Evolutionary conservation across 2,329 filamentous ascomycete genomes (phyloP).

Genomic region (Colletotrichum spaethianum): DNA sequence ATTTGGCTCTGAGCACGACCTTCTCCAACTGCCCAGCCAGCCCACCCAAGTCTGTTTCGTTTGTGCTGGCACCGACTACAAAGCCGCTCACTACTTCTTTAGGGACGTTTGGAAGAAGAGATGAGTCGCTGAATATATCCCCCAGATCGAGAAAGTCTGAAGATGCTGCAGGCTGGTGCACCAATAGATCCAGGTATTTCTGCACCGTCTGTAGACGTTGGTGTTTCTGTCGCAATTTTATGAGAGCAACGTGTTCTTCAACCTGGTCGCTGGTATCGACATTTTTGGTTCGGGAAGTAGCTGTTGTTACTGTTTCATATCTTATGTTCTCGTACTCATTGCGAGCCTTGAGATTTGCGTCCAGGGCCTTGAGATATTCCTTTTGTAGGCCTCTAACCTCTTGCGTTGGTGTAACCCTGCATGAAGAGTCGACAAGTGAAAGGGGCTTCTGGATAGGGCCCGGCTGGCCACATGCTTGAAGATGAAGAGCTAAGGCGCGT

Average conservation of each 20-base stretch:
- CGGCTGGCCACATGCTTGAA: slow-evolving; percentile 63
- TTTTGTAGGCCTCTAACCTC: slow-evolving; percentile 64
- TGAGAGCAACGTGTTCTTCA: slow-evolving; percentile 65
- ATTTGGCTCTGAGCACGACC: slow-evolving; percentile 70
- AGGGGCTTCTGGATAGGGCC: slow-evolving; percentile 61
- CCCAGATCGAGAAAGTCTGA: slow-evolving; percentile 65
- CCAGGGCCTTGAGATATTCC: slow-evolving; percentile 69
- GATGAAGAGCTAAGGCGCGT: slow-evolving; percentile 67
- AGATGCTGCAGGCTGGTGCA: slow-evolving; percentile 66
- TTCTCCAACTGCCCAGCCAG: slow-evolving; percentile 70
- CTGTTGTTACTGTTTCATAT: slow-evolving; percentile 44
- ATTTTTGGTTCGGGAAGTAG: slow-evolving; percentile 36
- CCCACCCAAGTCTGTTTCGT: slow-evolving; percentile 59
- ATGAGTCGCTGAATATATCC: slow-evolving; percentile 61
- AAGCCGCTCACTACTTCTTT: slow-evolving; percentile 66
- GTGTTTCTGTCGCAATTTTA: slow-evolving; percentile 67
- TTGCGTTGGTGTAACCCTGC: slow-evolving; percentile 52
- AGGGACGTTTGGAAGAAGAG: slow-evolving; percentile 65
- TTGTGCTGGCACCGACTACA: slow-evolving; percentile 55
- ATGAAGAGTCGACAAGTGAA: slow-evolving; percentile 61
- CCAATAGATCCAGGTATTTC: slow-evolving; percentile 64
- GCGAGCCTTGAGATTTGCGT: slow-evolving; percentile 66
- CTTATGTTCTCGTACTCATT: slow-evolving; percentile 58
- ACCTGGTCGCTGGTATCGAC: slow-evolving; percentile 49
- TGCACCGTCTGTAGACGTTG: slow-evolving; percentile 65